A percentile compares a stretch with the other conserved stretches of the same genome.
Evolutionary conservation across 441 rosid species (phyloP).

Genomic region (Eutrema salsugineum): DNA sequence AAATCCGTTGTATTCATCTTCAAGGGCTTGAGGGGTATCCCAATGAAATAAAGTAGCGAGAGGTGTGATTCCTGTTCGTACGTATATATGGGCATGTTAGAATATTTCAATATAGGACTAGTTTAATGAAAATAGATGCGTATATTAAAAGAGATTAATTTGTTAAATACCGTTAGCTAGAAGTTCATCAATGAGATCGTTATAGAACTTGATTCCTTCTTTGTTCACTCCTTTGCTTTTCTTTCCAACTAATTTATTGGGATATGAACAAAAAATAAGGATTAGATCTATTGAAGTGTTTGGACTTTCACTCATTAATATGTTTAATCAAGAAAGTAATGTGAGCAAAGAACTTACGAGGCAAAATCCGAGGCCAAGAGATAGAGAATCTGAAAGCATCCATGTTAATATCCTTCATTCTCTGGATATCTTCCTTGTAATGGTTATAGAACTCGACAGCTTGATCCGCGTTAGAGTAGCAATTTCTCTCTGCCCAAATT

Average conservation of each 20-base stretch:
- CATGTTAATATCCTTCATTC: conserved; percentile 48
- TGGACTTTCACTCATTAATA: not conserved
- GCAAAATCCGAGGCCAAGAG: conserved; percentile 56
- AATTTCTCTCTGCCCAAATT: conserved; percentile 25
- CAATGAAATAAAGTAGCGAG: conserved; percentile 52
- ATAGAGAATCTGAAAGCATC: conserved; percentile 58
- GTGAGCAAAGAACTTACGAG: conserved; percentile 33
- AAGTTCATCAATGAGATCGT: conserved; percentile 60
- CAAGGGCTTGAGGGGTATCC: conserved; percentile 66
- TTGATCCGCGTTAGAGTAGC: conserved; percentile 30
- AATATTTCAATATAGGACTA: not conserved
- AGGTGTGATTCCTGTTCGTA: conserved; percentile 39
- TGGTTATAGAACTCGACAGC: conserved; percentile 32
- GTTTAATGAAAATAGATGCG: not conserved
- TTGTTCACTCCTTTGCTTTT: conserved; percentile 46
- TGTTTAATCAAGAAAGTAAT: not conserved
- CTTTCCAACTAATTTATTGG: conserved; percentile 38
- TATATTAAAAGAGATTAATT: not conserved
- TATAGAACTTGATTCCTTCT: conserved; percentile 45
- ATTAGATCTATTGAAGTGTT: not conserved
- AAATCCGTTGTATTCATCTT: conserved; percentile 57
- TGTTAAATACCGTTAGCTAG: conserved; percentile 40
- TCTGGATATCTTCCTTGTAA: conserved; percentile 43
- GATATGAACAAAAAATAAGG: not conserved
- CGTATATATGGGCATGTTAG: not conserved